Evolutionary conservation across 257 asterid species (phyloP), one percentile per base, ranked within the genome.

Genomic region (Osmanthus fragrans): DNA sequence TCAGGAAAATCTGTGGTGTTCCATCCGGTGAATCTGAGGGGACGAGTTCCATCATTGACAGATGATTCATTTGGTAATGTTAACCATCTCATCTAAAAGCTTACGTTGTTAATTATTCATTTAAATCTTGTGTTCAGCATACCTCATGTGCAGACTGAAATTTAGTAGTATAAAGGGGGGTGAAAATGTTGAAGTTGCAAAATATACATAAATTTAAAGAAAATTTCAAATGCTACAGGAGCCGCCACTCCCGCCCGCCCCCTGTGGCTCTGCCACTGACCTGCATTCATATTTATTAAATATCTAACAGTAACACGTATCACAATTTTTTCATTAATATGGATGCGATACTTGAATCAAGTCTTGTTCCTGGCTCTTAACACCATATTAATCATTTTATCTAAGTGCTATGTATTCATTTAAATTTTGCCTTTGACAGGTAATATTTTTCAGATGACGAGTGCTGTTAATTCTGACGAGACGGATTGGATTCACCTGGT

Each of bases 11-110:
- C 95, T 0, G 80, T 85, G 0, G 87, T 87, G 11, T 80, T 69
- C 33, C 80, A 87, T 23, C 94, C 96, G 0, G 88, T 88, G 13
- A 90, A 86, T 81, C 36, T 92, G 40, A 84, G 97, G 73, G 82
- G 89, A n/a, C 79, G 74, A 45, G 74, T 74, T 19, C 82, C 89
- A 1, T 12, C 18, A 1, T 9, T 90, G 54, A 72, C 85, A 0
- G 88, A 88, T 64, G 60, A 66, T 83, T 87, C 91, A 0, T 92
- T 92, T 32, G 96, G 97, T 0, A 60, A 60, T 3, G 16, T n/a
- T 60, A 8, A 60, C 4, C 67, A 2, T 23, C 33, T 23, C 16
- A 40, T 40, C 4, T 40, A 11, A 40, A 40, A 40, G 13, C 16
- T 40, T 11, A 40, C 2, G 15, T 40, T 40, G 1, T 40, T 11